A percentile compares a stretch with the other conserved stretches of the same genome.
phyloP scores from a whole-genome alignment of 2,329 filamentous ascomycete genomes.

The Arthrobotrys conoides region DNA sequence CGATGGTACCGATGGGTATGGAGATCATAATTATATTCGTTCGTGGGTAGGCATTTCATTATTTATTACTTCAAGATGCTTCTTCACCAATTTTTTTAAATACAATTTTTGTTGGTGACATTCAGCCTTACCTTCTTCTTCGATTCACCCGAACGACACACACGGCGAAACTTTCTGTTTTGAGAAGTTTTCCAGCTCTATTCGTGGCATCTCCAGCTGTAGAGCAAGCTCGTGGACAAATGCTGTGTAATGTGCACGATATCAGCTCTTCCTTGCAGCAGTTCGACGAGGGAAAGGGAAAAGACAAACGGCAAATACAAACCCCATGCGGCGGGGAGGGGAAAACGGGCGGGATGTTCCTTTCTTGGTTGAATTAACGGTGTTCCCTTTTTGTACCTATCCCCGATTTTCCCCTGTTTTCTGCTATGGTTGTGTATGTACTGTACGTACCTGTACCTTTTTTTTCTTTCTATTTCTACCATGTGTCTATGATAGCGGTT shows the following conservation, averaged over 20 bases:
- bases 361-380: background rate
- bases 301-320: background rate
- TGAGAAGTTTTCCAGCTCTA: constrained; percentile 6
- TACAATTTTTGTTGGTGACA: background rate
- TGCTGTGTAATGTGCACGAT: constrained; percentile 13
- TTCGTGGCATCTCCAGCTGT: constrained; percentile 3
- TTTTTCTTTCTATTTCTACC: background rate
- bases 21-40: background rate
- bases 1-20: constrained; percentile 31
- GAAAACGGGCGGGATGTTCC: constrained; percentile 28
- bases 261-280: constrained; percentile 25
- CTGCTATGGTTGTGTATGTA: no score
- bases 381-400: background rate
- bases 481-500: background rate
- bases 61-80: background rate
- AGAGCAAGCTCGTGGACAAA: constrained; percentile 3
- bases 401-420: background rate
- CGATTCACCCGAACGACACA: background rate
- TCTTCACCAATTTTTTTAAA: background rate
- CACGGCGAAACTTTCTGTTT: background rate
- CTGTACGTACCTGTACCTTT: background rate
- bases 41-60: no score
- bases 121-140: background rate
- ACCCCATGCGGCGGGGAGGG: no score
- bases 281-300: background rate